A percentile compares a stretch with the other conserved stretches of the same genome.
phyloP scores from a whole-genome alignment of 2,329 filamentous ascomycete genomes.

The Neopestalotiopsis clavispora region DNA sequence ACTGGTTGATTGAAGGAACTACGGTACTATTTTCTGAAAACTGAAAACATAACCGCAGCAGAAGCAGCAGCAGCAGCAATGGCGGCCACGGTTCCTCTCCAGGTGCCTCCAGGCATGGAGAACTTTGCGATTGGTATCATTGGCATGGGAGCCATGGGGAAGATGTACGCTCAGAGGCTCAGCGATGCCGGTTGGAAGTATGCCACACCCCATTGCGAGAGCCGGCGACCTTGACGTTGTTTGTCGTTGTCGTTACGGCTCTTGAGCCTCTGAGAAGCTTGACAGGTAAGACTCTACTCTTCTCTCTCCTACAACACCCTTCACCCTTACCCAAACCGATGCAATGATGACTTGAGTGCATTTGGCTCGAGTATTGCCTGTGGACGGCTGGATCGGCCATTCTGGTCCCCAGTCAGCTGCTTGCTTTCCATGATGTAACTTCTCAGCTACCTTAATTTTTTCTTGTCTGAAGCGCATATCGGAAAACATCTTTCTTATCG shows the following conservation, averaged over 20 bases:
- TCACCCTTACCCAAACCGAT: conserved; percentile 29
- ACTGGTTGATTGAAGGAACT: conserved; percentile 4
- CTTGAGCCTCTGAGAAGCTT: conserved; percentile 26
- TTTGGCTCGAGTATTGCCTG: conserved; percentile 99
- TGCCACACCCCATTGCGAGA: conserved; percentile 38
- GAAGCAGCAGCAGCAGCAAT: not conserved
- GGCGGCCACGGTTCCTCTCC: conserved; percentile 21
- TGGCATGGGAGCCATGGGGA: conserved; percentile 99
- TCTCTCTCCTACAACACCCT: not conserved
- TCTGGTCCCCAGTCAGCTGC: conserved; percentile 69
- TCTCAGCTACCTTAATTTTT: conserved; percentile 92
- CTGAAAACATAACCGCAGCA: not conserved
- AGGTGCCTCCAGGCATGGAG: conserved; percentile 57
- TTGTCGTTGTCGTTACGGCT: conserved; percentile 13
- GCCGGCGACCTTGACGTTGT: not conserved
- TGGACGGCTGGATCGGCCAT: conserved; percentile 68
- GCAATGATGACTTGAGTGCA: conserved; percentile 99
- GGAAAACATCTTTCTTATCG: conserved; percentile 25
- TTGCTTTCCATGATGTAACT: conserved; percentile 95
- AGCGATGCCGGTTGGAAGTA: conserved; percentile 97
- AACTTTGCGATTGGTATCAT: conserved; percentile 88
- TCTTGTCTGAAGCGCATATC: conserved; percentile 75
- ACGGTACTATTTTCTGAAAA: not conserved
- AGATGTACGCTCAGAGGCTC: conserved; percentile 92
- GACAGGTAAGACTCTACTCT: conserved; percentile 41